Conservation (phyloP, 2,329 filamentous ascomycete genomes). For the Phaeomoniella chlamydospora region DNA sequence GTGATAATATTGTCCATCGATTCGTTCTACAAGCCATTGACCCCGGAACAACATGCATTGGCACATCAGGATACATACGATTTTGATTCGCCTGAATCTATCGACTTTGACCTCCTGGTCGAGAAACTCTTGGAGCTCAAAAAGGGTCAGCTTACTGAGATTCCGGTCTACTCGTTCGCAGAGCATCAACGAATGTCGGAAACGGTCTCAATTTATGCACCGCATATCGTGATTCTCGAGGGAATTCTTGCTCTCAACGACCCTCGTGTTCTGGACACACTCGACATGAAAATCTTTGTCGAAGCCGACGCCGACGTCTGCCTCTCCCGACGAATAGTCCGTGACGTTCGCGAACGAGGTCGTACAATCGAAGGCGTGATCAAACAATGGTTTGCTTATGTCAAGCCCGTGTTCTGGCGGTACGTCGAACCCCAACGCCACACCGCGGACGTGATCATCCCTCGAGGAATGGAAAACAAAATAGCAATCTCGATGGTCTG, state of each 20-base stretch:
- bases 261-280: slow-evolving; percentile 63
- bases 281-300: slow-evolving; percentile 96
- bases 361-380: slow-evolving; percentile 90
- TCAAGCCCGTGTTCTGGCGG: slow-evolving; percentile 93
- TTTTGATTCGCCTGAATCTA: slow-evolving; percentile 85
- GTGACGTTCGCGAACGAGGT: slow-evolving; percentile 79
- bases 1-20: slow-evolving; percentile 97
- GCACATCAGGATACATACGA: slow-evolving; percentile 90
- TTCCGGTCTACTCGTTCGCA: slow-evolving; percentile 89
- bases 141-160: slow-evolving; percentile 64
- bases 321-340: slow-evolving; percentile 69
- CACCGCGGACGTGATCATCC: slow-evolving; percentile 69
- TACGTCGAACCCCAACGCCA: slow-evolving; percentile 86
- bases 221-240: slow-evolving; percentile 87
- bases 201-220: slow-evolving; percentile 86
- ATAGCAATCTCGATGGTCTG: slow-evolving; percentile 90
- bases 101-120: slow-evolving; percentile 85
- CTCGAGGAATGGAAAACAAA: slow-evolving; percentile 83
- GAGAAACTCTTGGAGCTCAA: slow-evolving; percentile 72
- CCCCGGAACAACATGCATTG: slow-evolving; percentile 58
- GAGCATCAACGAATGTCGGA: slow-evolving; percentile 68
- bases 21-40: slow-evolving; percentile 53
- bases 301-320: slow-evolving; percentile 94
- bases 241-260: slow-evolving; percentile 94
- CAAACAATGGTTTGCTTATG: slow-evolving; percentile 93